phyloP scores from a whole-genome alignment of 2,329 filamentous ascomycete genomes.

The Monilinia fructigena region DNA sequence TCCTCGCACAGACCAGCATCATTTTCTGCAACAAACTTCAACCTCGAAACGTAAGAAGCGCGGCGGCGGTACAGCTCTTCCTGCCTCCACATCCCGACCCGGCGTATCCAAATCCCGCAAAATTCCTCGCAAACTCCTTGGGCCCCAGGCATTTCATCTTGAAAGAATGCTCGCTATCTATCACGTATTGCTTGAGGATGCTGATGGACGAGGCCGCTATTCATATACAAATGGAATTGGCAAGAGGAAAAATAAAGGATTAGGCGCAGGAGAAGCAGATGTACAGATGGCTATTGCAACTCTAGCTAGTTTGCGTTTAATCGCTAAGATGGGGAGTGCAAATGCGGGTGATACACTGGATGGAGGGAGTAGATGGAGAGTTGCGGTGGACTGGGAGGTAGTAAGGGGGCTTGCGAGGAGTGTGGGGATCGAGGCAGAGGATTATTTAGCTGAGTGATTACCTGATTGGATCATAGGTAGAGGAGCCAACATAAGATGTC shows the following conservation, averaged over 20 bases:
- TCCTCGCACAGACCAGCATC: constrained; percentile 66
- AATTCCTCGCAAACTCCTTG: constrained; percentile 73
- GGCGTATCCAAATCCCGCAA: constrained; percentile 59
- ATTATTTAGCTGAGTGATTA: constrained; percentile 66
- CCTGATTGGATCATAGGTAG: background rate
- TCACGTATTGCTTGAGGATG: constrained; percentile 57
- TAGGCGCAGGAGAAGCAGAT: constrained; percentile 47
- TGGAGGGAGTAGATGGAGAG: constrained; percentile 69
- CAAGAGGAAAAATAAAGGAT: constrained; percentile 24
- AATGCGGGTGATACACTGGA: constrained; percentile 64
- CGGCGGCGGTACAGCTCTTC: constrained; percentile 47
- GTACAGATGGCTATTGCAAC: constrained; percentile 68
- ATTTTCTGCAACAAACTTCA: constrained; percentile 59
- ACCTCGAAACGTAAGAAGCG: constrained; percentile 42
- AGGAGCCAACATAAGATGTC: background rate
- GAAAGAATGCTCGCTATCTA: constrained; percentile 80
- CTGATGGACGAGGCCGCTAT: constrained; percentile 33
- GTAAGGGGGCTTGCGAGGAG: constrained; percentile 67
- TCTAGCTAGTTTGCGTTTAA: constrained; percentile 65
- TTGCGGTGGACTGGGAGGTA: constrained; percentile 77
- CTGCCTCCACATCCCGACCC: constrained; percentile 33
- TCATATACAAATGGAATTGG: constrained; percentile 7
- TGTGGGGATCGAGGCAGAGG: constrained; percentile 75
- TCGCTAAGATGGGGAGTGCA: constrained; percentile 60
- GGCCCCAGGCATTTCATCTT: constrained; percentile 72